phyloP scores from a whole-genome alignment of 2,329 filamentous ascomycete genomes.

The Cladosporium cucumerinum region DNA sequence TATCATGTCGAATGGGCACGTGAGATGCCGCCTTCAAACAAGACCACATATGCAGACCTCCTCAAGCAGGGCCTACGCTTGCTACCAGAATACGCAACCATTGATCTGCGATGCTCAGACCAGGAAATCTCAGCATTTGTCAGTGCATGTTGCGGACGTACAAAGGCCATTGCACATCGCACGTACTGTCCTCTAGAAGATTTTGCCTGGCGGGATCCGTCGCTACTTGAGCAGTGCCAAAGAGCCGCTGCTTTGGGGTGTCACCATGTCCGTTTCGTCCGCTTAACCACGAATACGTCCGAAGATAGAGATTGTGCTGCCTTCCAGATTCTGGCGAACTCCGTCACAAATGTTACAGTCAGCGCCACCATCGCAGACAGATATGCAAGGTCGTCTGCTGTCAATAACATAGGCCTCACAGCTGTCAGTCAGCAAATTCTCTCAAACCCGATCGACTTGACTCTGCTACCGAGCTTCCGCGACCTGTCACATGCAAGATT shows the following conservation, averaged over 20 bases:
- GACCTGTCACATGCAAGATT: not conserved
- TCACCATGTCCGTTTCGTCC: not conserved
- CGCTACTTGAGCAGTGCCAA: not conserved
- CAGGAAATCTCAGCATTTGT: not conserved
- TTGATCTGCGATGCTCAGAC: conserved; percentile 4
- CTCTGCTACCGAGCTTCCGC: not conserved
- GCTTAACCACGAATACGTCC: not conserved
- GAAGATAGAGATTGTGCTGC: not conserved
- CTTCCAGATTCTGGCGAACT: not conserved
- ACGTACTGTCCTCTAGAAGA: not conserved
- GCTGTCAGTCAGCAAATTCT: not conserved
- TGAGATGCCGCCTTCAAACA: not conserved
- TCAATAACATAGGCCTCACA: not conserved
- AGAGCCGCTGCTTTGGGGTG: not conserved
- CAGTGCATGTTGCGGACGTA: not conserved
- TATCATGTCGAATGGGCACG: not conserved
- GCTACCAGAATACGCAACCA: not conserved
- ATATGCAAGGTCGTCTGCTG: conserved; percentile 4
- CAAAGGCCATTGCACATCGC: not conserved
- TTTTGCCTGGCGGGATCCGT: not conserved
- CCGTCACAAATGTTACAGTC: not conserved
- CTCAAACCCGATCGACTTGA: not conserved
- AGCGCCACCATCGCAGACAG: not conserved
- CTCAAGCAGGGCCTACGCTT: not conserved
- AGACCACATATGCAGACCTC: not conserved